A percentile compares a stretch with the other conserved stretches of the same genome.
Conservation (phyloP, 371 early-diverging fungal genomes). For the Coemansia sp. region DNA sequence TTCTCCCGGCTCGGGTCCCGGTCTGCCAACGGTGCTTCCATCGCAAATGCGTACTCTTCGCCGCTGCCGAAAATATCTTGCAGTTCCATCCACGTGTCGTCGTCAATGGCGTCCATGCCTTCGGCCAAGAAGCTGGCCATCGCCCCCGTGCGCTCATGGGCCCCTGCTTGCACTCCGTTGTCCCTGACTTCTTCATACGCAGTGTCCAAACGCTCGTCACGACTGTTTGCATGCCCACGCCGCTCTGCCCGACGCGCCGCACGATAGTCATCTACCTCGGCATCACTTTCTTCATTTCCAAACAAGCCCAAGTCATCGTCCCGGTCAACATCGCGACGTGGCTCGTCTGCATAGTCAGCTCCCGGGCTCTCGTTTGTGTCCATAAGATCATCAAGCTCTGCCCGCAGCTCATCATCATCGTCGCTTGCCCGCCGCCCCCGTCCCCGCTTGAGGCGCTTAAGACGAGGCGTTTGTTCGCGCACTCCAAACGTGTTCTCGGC, state of each 20-base stretch:
- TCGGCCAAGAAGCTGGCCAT: slow-evolving; percentile 24
- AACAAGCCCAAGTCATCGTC: slow-evolving; percentile 57
- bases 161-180: slow-evolving; percentile 41
- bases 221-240: slow-evolving; percentile 5
- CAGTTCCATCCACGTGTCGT: slow-evolving; percentile 77
- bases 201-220: neutral
- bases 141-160: slow-evolving; percentile 49
- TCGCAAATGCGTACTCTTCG: slow-evolving; percentile 83
- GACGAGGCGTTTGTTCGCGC: slow-evolving; percentile 60
- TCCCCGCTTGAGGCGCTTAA: slow-evolving; percentile 73
- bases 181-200: slow-evolving; percentile 55
- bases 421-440: slow-evolving; percentile 54
- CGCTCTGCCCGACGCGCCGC: slow-evolving; percentile 17
- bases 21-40: slow-evolving; percentile 50
- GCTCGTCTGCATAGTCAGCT: slow-evolving; percentile 22
- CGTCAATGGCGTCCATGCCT: slow-evolving; percentile 30
- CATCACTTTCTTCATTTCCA: slow-evolving; percentile 32
- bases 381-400: slow-evolving; percentile 64
- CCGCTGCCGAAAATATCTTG: slow-evolving; percentile 91
- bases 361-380: slow-evolving; percentile 57
- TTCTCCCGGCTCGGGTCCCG: slow-evolving; percentile 43
- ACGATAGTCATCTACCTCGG: slow-evolving; percentile 35
- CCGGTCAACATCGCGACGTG: slow-evolving; percentile 39
- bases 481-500: slow-evolving; percentile 76
- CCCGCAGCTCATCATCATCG: slow-evolving; percentile 51